These are phyloP conservation scores for Calonectria ilicicola DNA, from an alignment of 2,329 filamentous ascomycete genomes.

Conservation along the genomic window DNA sequence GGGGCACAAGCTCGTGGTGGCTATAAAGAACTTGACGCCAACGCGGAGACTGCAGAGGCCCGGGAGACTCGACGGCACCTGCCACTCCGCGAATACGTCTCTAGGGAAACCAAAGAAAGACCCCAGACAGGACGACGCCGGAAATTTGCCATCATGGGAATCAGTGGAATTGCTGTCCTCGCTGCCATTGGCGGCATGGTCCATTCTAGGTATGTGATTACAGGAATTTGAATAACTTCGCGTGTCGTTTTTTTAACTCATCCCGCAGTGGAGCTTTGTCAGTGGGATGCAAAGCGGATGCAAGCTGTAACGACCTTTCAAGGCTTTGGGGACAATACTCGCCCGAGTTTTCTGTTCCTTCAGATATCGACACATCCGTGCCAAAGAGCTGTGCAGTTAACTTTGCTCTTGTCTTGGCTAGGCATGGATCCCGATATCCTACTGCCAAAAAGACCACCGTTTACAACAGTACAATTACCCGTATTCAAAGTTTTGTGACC, in stretches of 20 bases:
- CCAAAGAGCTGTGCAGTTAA: slow-evolving; percentile 79
- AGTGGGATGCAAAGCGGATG: slow-evolving; percentile 41
- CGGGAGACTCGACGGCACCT: not conserved
- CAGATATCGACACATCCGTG: slow-evolving; percentile 68
- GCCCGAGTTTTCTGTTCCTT: slow-evolving; percentile 82
- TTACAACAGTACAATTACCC: slow-evolving; percentile 74
- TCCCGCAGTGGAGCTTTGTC: slow-evolving; percentile 17
- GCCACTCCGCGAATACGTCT: not conserved
- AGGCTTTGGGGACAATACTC: slow-evolving; percentile 90
- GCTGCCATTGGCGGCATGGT: not conserved
- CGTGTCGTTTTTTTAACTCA: not conserved
- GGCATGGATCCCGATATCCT: slow-evolving; percentile 87
- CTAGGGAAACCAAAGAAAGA: not conserved
- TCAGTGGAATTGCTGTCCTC: slow-evolving; percentile 8
- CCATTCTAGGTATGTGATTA: not conserved
- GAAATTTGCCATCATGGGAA: slow-evolving; percentile 11
- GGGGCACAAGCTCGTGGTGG: not conserved
- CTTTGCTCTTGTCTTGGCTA: slow-evolving; percentile 84
- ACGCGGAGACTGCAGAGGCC: not conserved
- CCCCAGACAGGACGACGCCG: not conserved
- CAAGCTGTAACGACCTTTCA: slow-evolving; percentile 66
- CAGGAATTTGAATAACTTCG: too few species aligned
- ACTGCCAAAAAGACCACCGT: slow-evolving; percentile 73
- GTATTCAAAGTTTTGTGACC: slow-evolving; percentile 70
- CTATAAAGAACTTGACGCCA: not conserved